Evolutionary conservation across 768 basidiomycete genomes (phyloP), one percentile per base, ranked within the genome.

Genomic region (Chalciporus sphaerocephalus): DNA sequence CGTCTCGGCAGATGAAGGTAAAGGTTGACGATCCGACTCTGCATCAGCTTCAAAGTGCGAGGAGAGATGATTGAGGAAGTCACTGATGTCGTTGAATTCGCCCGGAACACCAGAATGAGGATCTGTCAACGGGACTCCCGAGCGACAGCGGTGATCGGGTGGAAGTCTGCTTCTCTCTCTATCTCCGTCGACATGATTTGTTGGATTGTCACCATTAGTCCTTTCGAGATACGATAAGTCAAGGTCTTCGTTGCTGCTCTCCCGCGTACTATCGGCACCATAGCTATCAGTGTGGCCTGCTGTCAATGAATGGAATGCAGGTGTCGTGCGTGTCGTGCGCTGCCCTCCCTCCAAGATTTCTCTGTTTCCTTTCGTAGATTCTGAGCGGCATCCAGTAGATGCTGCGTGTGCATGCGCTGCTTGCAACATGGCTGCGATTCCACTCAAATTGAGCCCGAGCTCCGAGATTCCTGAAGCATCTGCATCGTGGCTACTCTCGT

Each of bases 261-360:
- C 50, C 61, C 38, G 60, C n/a, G 42, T 17, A 16, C 43, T 52
- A 24, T 59, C 58, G 8, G 49, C 21, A 34, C 41, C 34, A 48
- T 59, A 67, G 12, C 42, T 42, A 35, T 61, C 59, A 15, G 39
- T 43, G 33, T 65, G 64, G 37, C 71, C 76, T 28, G 80, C 79
- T 15, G 83, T 87, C 15, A 88, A 76, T 12, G 84, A 87, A 62
- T 88, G 87, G 58, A 89, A 89, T 2, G 86, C 80, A 38, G 87
- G 85, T 0, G 86, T 83, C 2, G 78, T 79, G 51, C 85, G 80
- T 28, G 87, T 88, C 39, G 68, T 68, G 47, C 60, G 62, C 47
- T 73, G 74, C 50, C 71, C 74, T 41, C 76, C 74, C 42, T 74
- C 70, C 48, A 66, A 60, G 23, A 66, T 69, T 52, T 72, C 68